Conservation (phyloP, 2,329 filamentous ascomycete species). For the Trichoderma simmonsii region DNA sequence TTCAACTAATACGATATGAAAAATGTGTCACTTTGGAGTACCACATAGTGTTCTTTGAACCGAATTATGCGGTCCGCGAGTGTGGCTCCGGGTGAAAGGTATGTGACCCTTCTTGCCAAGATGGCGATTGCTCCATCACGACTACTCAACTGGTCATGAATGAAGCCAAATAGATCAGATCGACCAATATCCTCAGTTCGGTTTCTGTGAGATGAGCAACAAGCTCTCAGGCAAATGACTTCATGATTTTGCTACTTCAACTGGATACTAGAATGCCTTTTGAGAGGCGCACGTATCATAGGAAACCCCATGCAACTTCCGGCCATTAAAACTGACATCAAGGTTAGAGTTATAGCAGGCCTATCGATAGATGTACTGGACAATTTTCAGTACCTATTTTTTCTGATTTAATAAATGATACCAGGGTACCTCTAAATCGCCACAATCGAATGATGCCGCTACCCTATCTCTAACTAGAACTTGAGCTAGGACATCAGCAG, state of each 20-base stretch:
- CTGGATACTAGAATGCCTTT: too few species aligned
- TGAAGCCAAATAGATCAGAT: background rate
- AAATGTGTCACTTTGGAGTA: background rate
- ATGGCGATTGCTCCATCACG: background rate
- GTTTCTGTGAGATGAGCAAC: background rate
- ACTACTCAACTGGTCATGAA: background rate
- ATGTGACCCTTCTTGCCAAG: background rate
- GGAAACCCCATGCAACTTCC: too few species aligned
- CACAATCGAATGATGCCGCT: too few species aligned
- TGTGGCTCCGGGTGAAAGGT: background rate
- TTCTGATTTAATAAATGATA: too few species aligned
- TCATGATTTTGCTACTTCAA: background rate
- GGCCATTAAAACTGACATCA: too few species aligned
- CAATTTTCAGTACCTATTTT: too few species aligned
- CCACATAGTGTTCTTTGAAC: background rate
- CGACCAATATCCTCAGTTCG: background rate
- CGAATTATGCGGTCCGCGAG: background rate
- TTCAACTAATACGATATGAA: background rate
- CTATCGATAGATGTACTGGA: too few species aligned
- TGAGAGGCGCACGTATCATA: too few species aligned
- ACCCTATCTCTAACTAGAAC: too few species aligned
- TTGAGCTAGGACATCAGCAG: too few species aligned
- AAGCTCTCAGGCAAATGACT: background rate
- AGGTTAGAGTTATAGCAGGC: fast-evolving
- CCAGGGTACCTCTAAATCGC: too few species aligned